Conservation (phyloP, 2,329 filamentous ascomycete genomes). For the Clathrospora elynae region DNA sequence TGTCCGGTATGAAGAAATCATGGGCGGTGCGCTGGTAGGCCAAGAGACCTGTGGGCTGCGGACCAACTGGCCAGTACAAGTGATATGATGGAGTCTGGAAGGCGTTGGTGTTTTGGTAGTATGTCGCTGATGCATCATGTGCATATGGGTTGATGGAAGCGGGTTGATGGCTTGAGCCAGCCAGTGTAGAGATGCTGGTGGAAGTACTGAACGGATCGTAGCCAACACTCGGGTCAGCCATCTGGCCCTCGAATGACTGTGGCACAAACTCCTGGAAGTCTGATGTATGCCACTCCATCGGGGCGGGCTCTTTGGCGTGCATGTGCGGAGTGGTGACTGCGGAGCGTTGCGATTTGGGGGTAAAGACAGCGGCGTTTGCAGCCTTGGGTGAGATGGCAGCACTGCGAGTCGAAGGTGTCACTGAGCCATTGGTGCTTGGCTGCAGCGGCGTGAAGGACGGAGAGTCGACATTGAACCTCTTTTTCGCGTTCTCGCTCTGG, state of each 20-base stretch:
- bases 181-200: conserved; percentile 41
- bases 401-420: conserved; percentile 63
- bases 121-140: conserved; percentile 70
- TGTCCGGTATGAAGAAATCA: conserved; percentile 90
- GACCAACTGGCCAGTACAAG: conserved; percentile 84
- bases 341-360: conserved; percentile 63
- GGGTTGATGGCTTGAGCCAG: conserved; percentile 46
- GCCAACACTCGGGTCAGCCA: conserved; percentile 46
- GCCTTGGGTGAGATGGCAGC: conserved; percentile 85
- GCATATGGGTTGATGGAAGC: conserved; percentile 69
- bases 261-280: conserved; percentile 61
- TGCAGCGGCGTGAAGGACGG: conserved; percentile 85
- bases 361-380: conserved; percentile 86
- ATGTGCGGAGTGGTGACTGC: conserved; percentile 51
- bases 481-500: conserved; percentile 64
- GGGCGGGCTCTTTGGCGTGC: conserved; percentile 54
- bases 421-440: conserved; percentile 53
- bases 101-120: conserved; percentile 64
- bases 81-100: conserved; percentile 72
- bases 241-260: conserved; percentile 57
- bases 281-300: conserved; percentile 56
- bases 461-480: conserved; percentile 90
- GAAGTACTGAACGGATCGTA: conserved; percentile 54
- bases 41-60: conserved; percentile 78
- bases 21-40: conserved; percentile 85